Conservation (phyloP, 2,329 filamentous ascomycete species). For the Pseudonectria foliicola region DNA sequence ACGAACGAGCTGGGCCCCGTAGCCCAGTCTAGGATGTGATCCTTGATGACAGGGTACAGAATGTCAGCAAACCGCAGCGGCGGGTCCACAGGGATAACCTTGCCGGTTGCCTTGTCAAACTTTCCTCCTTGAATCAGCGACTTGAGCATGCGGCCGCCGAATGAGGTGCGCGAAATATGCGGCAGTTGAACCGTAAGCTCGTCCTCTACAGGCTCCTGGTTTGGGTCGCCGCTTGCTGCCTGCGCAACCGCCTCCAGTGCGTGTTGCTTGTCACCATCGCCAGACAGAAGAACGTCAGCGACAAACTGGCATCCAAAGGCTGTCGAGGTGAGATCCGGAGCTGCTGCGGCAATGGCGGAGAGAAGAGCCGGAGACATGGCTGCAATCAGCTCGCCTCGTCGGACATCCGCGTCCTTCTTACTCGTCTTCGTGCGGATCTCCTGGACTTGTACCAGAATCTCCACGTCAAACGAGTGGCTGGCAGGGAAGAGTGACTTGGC, state of each 20-base stretch:
- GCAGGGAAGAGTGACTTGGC: constrained; percentile 54
- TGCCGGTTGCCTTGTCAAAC: constrained; percentile 69
- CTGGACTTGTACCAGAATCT: constrained; percentile 69
- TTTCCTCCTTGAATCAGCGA: constrained; percentile 82
- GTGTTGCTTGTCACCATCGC: constrained; percentile 65
- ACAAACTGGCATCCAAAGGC: constrained; percentile 85
- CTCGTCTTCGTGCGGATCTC: constrained; percentile 75
- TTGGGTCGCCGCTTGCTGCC: constrained; percentile 51
- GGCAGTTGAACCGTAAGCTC: constrained; percentile 28
- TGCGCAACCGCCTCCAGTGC: constrained; percentile 66
- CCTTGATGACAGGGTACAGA: constrained; percentile 75
- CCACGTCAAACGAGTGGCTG: constrained; percentile 57
- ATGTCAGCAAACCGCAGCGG: constrained; percentile 72
- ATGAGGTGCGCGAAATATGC: constrained; percentile 55
- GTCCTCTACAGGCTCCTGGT: constrained; percentile 32
- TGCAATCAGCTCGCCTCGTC: constrained; percentile 69
- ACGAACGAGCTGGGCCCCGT: constrained; percentile 82
- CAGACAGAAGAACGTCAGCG: constrained; percentile 70
- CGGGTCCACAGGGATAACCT: constrained; percentile 63
- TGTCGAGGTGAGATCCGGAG: constrained; percentile 61
- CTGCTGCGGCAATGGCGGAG: constrained; percentile 60
- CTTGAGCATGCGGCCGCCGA: constrained; percentile 80
- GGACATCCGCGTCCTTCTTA: constrained; percentile 78
- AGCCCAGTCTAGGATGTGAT: constrained; percentile 73
- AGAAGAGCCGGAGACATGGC: constrained; percentile 70